A percentile compares a stretch with the other conserved stretches of the same genome.
phyloP scores from a whole-genome alignment of 2,329 filamentous ascomycete genomes.

The Arthrobotrys sinensis region DNA sequence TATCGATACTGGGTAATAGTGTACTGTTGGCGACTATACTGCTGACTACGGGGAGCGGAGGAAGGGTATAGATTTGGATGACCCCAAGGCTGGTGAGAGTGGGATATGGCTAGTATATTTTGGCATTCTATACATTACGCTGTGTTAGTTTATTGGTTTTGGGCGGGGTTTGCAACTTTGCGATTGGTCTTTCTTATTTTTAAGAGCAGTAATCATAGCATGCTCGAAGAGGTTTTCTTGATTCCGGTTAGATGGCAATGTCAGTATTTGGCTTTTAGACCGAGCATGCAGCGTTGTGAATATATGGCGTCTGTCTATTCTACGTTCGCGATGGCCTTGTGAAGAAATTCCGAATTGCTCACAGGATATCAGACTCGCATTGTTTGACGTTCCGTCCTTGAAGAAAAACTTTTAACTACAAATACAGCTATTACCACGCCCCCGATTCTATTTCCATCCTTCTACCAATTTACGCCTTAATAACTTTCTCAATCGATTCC shows the following conservation, averaged over 20 bases:
- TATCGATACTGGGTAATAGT: constrained; percentile 57
- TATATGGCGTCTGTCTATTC: not conserved
- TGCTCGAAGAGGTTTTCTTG: constrained; percentile 10
- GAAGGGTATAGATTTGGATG: constrained; percentile 25
- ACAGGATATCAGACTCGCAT: not conserved
- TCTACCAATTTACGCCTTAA: constrained; percentile 67
- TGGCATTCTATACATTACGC: constrained; percentile 30
- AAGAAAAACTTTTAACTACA: constrained; percentile 32
- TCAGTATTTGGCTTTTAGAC: not conserved
- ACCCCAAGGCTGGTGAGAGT: not conserved
- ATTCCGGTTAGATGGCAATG: constrained; percentile 10
- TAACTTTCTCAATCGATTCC: constrained; percentile 82
- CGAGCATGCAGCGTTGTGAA: not conserved
- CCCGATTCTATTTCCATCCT: not conserved
- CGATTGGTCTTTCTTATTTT: constrained; percentile 1
- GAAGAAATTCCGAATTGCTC: too few species aligned
- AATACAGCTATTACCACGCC: constrained; percentile 30
- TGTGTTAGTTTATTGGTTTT: constrained; percentile 27
- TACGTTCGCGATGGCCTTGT: not conserved
- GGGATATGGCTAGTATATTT: not conserved
- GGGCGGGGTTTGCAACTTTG: constrained; percentile 19
- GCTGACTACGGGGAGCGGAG: constrained; percentile 3
- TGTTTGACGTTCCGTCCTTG: constrained; percentile 8
- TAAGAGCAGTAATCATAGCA: constrained; percentile 27
- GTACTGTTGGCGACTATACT: constrained; percentile 30